These are phyloP conservation scores for Pleurozium schreberi DNA, from an alignment of 225 moss, liverwort and hornwort genomes.

Conservation along the genomic window DNA sequence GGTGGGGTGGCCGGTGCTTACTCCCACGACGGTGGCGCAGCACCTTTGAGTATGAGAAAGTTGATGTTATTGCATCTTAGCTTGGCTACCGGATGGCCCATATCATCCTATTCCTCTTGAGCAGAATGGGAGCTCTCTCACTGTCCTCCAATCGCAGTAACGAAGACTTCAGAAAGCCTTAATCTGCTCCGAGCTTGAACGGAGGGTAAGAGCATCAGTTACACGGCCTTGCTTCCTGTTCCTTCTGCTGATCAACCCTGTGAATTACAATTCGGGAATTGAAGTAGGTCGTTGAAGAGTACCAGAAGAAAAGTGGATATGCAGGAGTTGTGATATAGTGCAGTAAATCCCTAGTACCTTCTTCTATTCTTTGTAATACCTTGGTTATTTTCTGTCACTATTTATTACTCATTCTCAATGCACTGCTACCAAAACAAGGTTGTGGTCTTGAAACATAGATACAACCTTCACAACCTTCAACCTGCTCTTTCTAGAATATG, in stretches of 20 bases:
- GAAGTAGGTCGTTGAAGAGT: neutral
- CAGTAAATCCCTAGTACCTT: neutral
- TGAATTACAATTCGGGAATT: neutral
- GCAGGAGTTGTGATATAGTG: neutral
- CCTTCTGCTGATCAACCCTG: neutral
- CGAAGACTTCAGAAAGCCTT: neutral
- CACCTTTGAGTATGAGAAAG: constrained; percentile 30
- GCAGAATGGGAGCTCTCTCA: neutral
- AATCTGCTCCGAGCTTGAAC: neutral
- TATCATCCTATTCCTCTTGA: neutral
- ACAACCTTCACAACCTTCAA: neutral
- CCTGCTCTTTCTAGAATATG: neutral
- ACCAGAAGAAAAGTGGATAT: neutral
- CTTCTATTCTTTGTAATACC: neutral
- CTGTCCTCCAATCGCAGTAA: neutral
- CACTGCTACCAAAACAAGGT: neutral
- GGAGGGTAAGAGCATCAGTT: neutral
- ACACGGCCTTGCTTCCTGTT: neutral
- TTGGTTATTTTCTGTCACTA: neutral
- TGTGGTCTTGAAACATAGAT: neutral
- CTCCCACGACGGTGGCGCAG: constrained; percentile 38
- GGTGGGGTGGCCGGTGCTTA: constrained; percentile 45
- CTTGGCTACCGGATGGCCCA: neutral
- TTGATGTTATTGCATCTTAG: constrained; percentile 12
- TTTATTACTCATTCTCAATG: neutral